These are phyloP conservation scores for Aegilops longissima DNA, from an alignment of 176 grass and related monocot species.

Conservation along the genomic window DNA sequence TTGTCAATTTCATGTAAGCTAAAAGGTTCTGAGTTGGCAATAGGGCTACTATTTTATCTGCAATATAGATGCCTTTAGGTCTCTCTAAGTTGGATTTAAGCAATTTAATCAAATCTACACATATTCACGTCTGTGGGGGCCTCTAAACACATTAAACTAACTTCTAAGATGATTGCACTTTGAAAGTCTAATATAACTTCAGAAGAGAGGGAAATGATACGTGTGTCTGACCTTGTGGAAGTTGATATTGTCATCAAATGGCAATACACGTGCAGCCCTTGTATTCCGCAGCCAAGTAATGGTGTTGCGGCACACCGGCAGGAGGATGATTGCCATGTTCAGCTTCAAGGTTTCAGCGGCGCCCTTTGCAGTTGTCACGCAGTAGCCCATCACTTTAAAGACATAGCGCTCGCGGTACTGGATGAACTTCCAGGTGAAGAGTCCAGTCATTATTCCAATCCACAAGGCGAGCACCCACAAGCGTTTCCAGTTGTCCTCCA, in stretches of 20 bases:
- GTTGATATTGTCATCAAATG: constrained; percentile 99
- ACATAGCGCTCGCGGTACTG: constrained; percentile 79
- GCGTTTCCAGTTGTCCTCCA: constrained; percentile 96
- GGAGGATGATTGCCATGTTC: constrained; percentile 94
- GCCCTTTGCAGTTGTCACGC: constrained; percentile 83
- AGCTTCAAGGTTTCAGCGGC: constrained; percentile 98
- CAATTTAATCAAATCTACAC: background rate
- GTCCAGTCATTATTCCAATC: constrained; percentile 73
- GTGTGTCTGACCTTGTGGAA: constrained; percentile 89
- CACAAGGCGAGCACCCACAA: constrained; percentile 89
- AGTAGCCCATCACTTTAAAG: constrained; percentile 93
- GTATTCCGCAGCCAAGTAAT: constrained; percentile 97
- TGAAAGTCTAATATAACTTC: constrained; percentile 2
- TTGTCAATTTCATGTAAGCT: background rate
- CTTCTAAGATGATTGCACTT: background rate
- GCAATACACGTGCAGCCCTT: constrained; percentile 63
- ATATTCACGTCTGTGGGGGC: background rate
- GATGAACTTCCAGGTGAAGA: constrained; percentile 94
- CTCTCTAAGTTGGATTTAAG: background rate
- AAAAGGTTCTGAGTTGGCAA: constrained; percentile 4
- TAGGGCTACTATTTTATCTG: background rate
- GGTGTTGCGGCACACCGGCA: constrained; percentile 93
- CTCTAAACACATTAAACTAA: background rate
- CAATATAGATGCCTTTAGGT: background rate
- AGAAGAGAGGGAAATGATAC: constrained; percentile 4